Evolutionary conservation across 768 basidiomycete species (phyloP).

Genomic region (Naematelia aurantialba): DNA sequence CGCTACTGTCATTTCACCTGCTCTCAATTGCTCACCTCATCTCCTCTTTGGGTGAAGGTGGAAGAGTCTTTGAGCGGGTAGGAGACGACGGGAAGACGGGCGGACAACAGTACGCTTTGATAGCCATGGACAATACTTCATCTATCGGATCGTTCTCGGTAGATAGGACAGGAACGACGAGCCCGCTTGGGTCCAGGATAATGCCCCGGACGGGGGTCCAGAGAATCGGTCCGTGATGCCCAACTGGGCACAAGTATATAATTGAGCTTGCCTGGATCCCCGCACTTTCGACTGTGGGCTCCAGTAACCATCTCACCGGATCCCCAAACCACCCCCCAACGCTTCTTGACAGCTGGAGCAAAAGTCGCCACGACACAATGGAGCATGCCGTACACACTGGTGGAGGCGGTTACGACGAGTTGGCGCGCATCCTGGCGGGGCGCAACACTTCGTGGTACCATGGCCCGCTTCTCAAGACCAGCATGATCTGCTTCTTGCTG

Average conservation of each 20-base stretch:
- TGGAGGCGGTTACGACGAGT: slow-evolving; percentile 2
- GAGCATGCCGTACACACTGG: slow-evolving; percentile 22
- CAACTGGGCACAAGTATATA: not conserved
- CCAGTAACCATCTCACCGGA: not conserved
- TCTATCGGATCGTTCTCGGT: not conserved
- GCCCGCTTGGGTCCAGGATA: not conserved
- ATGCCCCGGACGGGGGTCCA: not conserved
- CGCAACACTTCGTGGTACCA: slow-evolving; percentile 35
- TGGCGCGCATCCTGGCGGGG: slow-evolving; percentile 13
- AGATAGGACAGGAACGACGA: not conserved
- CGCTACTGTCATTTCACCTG: too few relatives aligned
- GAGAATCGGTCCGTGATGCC: not conserved
- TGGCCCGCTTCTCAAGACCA: slow-evolving; percentile 25
- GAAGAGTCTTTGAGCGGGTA: too few relatives aligned
- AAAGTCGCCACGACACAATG: slow-evolving; percentile 8
- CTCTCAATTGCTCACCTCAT: too few relatives aligned
- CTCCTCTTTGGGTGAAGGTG: too few relatives aligned
- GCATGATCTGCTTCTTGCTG: slow-evolving; percentile 54
- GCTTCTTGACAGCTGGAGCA: not conserved
- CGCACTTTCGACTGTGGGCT: not conserved
- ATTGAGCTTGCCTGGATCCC: not conserved
- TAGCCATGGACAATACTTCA: not conserved
- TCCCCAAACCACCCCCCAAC: not conserved
- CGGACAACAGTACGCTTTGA: too few relatives aligned
- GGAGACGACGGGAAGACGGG: too few relatives aligned